Conservation (phyloP, 495 filamentous ascomycete species). For the Penicillium soppii region DNA sequence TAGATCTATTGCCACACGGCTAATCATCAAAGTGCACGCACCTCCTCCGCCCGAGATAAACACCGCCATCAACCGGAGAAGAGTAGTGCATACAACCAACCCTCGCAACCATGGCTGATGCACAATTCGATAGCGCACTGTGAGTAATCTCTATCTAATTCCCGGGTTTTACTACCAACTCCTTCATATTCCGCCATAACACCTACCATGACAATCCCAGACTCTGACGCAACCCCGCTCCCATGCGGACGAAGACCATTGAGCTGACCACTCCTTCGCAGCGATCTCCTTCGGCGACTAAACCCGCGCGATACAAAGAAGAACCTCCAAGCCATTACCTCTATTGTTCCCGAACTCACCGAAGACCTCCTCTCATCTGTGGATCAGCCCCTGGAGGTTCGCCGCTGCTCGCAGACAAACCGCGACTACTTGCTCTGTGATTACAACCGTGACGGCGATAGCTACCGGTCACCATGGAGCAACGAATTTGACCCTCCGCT, state of each 20-base stretch:
- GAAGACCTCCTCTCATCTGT: conserved; percentile 98
- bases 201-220: conserved; percentile 8
- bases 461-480: conserved; percentile 94
- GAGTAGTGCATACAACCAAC: conserved; percentile 19
- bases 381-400: conserved; percentile 87
- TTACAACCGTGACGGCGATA: conserved; percentile 98
- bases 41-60: conserved; percentile 34
- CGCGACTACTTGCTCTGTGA: conserved; percentile 98
- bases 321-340: conserved; percentile 83
- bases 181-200: background rate
- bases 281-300: conserved; percentile 96
- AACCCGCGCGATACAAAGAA: conserved; percentile 85
- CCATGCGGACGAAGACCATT: conserved; percentile 12
- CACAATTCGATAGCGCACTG: conserved; percentile 64
- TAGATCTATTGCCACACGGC: conserved; percentile 23
- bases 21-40: conserved; percentile 26
- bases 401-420: conserved; percentile 80
- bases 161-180: no score
- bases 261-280: conserved; percentile 42
- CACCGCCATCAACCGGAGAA: conserved; percentile 20
- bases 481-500: conserved; percentile 95
- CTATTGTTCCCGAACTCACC: conserved; percentile 83
- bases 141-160: conserved; percentile 32
- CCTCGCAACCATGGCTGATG: conserved; percentile 48
- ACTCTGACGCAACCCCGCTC: conserved; percentile 31